phyloP scores from a whole-genome alignment of 305 asterid species.

The Fraxinus floribunda region DNA sequence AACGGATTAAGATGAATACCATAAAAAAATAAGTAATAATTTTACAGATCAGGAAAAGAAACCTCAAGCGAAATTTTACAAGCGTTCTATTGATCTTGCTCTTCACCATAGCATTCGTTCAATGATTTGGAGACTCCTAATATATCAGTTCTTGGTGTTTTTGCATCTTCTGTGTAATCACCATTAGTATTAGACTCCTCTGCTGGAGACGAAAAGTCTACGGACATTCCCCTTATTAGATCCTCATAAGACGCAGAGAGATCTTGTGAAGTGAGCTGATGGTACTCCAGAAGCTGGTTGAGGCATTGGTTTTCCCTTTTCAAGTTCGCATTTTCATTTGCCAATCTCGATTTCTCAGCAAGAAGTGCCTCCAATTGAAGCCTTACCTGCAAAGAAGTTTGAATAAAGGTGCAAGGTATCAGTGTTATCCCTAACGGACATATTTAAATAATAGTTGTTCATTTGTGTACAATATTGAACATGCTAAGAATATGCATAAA shows the following conservation, averaged over 20 bases:
- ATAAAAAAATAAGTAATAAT: neutral
- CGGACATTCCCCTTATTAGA: slow-evolving; percentile 60
- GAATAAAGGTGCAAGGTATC: neutral
- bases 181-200: slow-evolving; percentile 25
- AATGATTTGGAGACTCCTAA: slow-evolving; percentile 52
- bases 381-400: slow-evolving; percentile 55
- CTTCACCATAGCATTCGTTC: slow-evolving; percentile 58
- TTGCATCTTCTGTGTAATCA: slow-evolving; percentile 8
- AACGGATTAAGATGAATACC: neutral
- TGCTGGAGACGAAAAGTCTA: slow-evolving; percentile 61
- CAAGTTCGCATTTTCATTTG: slow-evolving; percentile 80
- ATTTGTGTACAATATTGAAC: neutral
- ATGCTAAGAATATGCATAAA: neutral
- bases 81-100: slow-evolving; percentile 20
- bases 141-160: slow-evolving; percentile 32
- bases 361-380: slow-evolving; percentile 91
- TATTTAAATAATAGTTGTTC: neutral
- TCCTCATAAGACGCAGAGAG: slow-evolving; percentile 82
- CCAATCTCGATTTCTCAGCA: slow-evolving; percentile 89
- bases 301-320: slow-evolving; percentile 84
- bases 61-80: neutral
- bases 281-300: slow-evolving; percentile 89
- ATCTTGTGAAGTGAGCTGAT: slow-evolving; percentile 82
- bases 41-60: neutral
- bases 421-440: neutral